Conservation (phyloP, 2,329 filamentous ascomycete species). For the Chaetomiaceae sp. region DNA sequence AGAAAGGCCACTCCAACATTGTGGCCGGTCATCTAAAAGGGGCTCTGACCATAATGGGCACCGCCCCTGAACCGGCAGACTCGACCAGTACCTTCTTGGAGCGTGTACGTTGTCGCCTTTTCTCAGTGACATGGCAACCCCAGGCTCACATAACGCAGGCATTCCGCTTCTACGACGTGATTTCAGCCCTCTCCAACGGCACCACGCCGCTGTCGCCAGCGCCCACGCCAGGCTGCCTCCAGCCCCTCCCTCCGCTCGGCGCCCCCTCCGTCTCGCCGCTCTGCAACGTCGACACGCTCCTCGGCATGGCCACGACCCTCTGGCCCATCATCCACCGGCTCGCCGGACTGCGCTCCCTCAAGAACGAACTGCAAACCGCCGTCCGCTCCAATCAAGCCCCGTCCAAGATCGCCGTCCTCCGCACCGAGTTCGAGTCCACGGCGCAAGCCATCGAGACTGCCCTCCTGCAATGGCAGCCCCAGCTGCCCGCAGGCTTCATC, state of each 20-base stretch:
- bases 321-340: constrained; percentile 62
- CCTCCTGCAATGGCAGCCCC: constrained; percentile 52
- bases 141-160: constrained; percentile 39
- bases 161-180: constrained; percentile 63
- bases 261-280: constrained; percentile 42
- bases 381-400: constrained; percentile 36
- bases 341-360: constrained; percentile 51
- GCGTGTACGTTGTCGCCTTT: constrained; percentile 39
- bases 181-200: constrained; percentile 57
- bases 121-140: background rate
- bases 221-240: constrained; percentile 43
- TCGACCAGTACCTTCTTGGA: constrained; percentile 56
- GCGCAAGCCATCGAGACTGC: constrained; percentile 53
- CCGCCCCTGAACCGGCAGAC: constrained; percentile 41
- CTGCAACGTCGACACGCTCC: constrained; percentile 53
- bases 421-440: constrained; percentile 47
- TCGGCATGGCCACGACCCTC: constrained; percentile 58
- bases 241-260: constrained; percentile 45
- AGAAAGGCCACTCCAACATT: constrained; percentile 55
- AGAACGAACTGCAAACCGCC: constrained; percentile 47
- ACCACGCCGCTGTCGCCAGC: constrained; percentile 52
- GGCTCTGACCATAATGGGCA: constrained; percentile 57
- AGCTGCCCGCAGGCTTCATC: constrained; percentile 28
- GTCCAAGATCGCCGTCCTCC: constrained; percentile 44
- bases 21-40: constrained; percentile 59